These are phyloP conservation scores for Domatiomyces globalis DNA, from an alignment of 2,329 filamentous ascomycete species.

Conservation along the genomic window DNA sequence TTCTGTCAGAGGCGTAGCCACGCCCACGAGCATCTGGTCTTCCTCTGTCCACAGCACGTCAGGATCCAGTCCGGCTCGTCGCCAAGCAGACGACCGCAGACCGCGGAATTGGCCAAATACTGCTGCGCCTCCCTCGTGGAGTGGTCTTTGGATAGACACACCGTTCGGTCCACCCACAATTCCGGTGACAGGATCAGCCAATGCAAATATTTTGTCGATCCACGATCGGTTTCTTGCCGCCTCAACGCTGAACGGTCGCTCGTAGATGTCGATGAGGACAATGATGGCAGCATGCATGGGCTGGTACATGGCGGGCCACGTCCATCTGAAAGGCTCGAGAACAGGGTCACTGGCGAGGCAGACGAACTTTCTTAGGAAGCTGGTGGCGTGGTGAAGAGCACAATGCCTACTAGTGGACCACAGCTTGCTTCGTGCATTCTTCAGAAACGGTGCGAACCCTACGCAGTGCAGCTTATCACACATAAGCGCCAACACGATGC, in stretches of 20 bases:
- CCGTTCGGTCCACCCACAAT: slow-evolving; percentile 34
- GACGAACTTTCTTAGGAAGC: slow-evolving; percentile 37
- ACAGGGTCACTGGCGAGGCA: slow-evolving; percentile 33
- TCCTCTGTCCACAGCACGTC: slow-evolving; percentile 34
- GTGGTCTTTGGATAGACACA: slow-evolving; percentile 28
- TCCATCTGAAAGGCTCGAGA: slow-evolving; percentile 36
- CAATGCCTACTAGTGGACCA: slow-evolving; percentile 35
- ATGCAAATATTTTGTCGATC: slow-evolving; percentile 33
- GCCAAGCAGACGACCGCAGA: slow-evolving; percentile 34
- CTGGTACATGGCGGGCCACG: slow-evolving; percentile 33
- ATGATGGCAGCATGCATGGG: slow-evolving; percentile 35
- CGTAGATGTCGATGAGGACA: slow-evolving; percentile 36
- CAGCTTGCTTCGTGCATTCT: slow-evolving; percentile 34
- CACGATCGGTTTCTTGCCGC: slow-evolving; percentile 32
- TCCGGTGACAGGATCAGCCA: slow-evolving; percentile 32
- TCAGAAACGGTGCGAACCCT: slow-evolving; percentile 35
- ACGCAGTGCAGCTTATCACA: slow-evolving; percentile 33
- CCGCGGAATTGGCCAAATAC: slow-evolving; percentile 36
- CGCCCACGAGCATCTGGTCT: slow-evolving; percentile 28
- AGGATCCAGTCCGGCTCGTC: slow-evolving; percentile 34
- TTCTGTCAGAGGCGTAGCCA: slow-evolving; percentile 14
- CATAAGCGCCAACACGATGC: slow-evolving; percentile 31
- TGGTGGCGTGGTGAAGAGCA: slow-evolving; percentile 33
- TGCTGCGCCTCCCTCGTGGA: slow-evolving; percentile 35
- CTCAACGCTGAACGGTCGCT: slow-evolving; percentile 32